Conservation (phyloP, 2,329 filamentous ascomycete genomes). For the Cladophialophora carrionii region DNA sequence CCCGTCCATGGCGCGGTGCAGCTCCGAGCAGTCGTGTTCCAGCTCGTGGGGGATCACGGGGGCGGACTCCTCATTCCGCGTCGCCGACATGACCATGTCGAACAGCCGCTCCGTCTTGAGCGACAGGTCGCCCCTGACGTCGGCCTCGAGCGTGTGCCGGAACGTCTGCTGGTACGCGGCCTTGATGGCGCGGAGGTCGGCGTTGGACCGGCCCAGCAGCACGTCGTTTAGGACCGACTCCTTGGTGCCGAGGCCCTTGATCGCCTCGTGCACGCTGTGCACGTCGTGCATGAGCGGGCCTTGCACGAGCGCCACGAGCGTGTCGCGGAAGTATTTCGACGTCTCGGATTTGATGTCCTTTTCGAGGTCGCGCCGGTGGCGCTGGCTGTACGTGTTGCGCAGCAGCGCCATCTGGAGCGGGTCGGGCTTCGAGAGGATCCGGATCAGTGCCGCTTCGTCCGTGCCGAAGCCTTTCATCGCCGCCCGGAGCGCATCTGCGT, state of each 20-base stretch:
- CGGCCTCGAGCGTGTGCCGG: conserved; percentile 67
- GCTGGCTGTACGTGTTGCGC: conserved; percentile 66
- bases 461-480: conserved; percentile 96
- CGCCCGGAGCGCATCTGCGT: conserved; percentile 72
- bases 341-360: conserved; percentile 79
- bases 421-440: conserved; percentile 70
- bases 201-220: conserved; percentile 79
- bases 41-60: conserved; percentile 74
- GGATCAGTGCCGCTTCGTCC: conserved; percentile 76
- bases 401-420: conserved; percentile 75
- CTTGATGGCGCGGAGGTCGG: conserved; percentile 87
- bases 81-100: conserved; percentile 74
- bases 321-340: conserved; percentile 72
- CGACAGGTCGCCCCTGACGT: conserved; percentile 77
- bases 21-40: conserved; percentile 72
- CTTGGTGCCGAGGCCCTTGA: conserved; percentile 82
- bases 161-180: conserved; percentile 71
- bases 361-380: conserved; percentile 69
- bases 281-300: conserved; percentile 81
- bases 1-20: conserved; percentile 74
- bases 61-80: conserved; percentile 74
- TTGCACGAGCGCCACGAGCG: conserved; percentile 72
- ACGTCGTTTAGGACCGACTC: conserved; percentile 85
- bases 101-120: conserved; percentile 87
- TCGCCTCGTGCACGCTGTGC: conserved; percentile 68